These are phyloP conservation scores for Blastocrithidia nonstop DNA, from an alignment of 208 protist genomes.

Conservation along the genomic window DNA sequence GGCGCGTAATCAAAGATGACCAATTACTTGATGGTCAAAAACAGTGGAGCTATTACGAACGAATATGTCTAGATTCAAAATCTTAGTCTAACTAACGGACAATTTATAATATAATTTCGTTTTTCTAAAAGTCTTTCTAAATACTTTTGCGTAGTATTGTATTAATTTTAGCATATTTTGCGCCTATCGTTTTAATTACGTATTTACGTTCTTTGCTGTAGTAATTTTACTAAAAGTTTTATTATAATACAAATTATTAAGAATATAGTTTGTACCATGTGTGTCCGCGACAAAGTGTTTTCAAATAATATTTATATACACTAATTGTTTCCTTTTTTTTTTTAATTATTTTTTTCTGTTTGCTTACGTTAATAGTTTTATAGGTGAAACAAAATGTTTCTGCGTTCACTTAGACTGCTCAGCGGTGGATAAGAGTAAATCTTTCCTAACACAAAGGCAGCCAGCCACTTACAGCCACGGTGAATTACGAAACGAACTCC, in stretches of 20 bases:
- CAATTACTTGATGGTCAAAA: slow-evolving; percentile 28
- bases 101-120: neutral
- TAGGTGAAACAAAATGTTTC: slow-evolving; percentile 10
- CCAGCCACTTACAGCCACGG: slow-evolving; percentile 31
- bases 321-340: neutral
- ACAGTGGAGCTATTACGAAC: slow-evolving; percentile 37
- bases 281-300: neutral
- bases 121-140: neutral
- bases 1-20: slow-evolving; percentile 9
- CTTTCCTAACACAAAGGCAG: slow-evolving; percentile 70
- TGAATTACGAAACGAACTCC: slow-evolving; percentile 40
- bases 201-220: neutral
- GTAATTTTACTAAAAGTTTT: neutral
- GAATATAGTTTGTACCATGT: neutral
- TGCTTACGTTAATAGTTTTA: slow-evolving; percentile 6
- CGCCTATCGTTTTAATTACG: too few relatives aligned
- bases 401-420: slow-evolving; percentile 11
- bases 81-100: neutral
- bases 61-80: neutral
- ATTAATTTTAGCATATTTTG: too few relatives aligned
- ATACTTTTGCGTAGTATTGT: neutral
- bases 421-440: slow-evolving; percentile 56
- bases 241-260: neutral
- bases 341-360: slow-evolving; percentile 3
- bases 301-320: neutral